phyloP scores from a whole-genome alignment of 495 filamentous ascomycete species.

The Cryomyces minteri region DNA sequence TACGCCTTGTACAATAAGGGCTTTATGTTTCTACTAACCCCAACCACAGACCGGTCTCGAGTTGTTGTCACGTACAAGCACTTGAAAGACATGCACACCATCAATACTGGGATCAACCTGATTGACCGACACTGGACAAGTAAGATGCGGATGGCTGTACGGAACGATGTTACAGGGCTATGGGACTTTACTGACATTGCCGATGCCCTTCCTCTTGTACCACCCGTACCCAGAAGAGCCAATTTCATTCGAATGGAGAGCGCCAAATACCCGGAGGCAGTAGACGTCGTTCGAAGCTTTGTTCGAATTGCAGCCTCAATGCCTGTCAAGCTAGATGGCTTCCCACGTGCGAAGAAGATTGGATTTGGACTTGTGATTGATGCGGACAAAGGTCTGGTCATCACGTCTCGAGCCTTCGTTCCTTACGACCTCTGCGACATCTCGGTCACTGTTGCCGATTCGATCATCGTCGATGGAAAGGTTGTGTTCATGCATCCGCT shows the following conservation, averaged over 20 bases:
- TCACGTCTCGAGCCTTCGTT: slow-evolving; percentile 82
- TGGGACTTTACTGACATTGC: slow-evolving; percentile 89
- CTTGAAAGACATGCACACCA: slow-evolving; percentile 81
- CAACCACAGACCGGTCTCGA: slow-evolving; percentile 48
- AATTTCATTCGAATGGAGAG: slow-evolving; percentile 84
- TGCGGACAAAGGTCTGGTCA: slow-evolving; percentile 83
- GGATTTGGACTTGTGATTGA: slow-evolving; percentile 93
- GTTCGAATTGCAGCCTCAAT: slow-evolving; percentile 81
- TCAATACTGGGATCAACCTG: slow-evolving; percentile 79
- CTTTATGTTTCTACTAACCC: background rate
- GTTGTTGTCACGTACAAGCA: slow-evolving; percentile 94
- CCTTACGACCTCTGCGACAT: slow-evolving; percentile 96
- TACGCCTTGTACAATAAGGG: slow-evolving; percentile 4
- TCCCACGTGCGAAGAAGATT: slow-evolving; percentile 78
- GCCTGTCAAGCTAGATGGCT: slow-evolving; percentile 92
- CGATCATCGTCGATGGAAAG: slow-evolving; percentile 81
- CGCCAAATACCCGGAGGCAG: slow-evolving; percentile 73
- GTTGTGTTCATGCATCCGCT: slow-evolving; percentile 96
- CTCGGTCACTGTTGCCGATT: slow-evolving; percentile 84
- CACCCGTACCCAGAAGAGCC: slow-evolving; percentile 54
- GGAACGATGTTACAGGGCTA: slow-evolving; percentile 76
- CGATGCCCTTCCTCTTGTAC: slow-evolving; percentile 56
- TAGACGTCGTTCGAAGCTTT: slow-evolving; percentile 85
- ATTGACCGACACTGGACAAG: slow-evolving; percentile 90
- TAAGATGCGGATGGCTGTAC: slow-evolving; percentile 82